Evolutionary conservation across 495 filamentous ascomycete genomes (phyloP), one percentile per base, ranked within the genome.

Genomic region (Rostrohypoxylon terebratum): DNA sequence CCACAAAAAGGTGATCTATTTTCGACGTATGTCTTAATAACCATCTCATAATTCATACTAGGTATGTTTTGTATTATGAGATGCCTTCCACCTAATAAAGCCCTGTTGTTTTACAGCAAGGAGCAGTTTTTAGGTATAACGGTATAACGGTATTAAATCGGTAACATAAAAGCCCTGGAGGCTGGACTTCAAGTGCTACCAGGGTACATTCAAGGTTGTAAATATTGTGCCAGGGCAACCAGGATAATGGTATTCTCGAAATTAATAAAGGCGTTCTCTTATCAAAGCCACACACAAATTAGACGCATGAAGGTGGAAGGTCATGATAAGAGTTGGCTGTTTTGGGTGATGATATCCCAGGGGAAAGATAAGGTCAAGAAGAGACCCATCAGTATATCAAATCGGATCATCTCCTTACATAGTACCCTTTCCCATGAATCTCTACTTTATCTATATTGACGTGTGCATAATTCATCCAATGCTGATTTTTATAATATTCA

Each of bases 321-420:
- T 13, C 47, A 9, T 23, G 47, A 51, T 51, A 51, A 51, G 47
- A 51, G 47, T 28, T 51, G 25, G 47, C 47, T 28, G 16, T 25
- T 11, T 13, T 14, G 47, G 28, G 28, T 28, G 28, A 28, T 28
- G 9, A 28, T 13, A 11, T 28, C 47, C 18, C 21, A 4, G 20
- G 20, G 13, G 21, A 51, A 13, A 51, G 47, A 51, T 51, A 51
- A 51, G 47, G 9, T 51, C 47, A 51, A 51, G 14, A 9, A 11
- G 45, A 16, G 8, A 18, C 18, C 45, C 11, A 23, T 21, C 45
- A 25, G 11, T 25, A 51, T 51, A 23, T 51, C 47, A 28, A 51
- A 51, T 51, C 47, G 47, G 47, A 28, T 51, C 47, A 13, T 28
- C 47, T 51, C 47, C 47, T 28, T 0, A 28, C 5, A 51, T 51